Evolutionary conservation across 805 yeast genomes (phyloP), one percentile per base, ranked within the genome.

Genomic region (Lachancea sp.): DNA sequence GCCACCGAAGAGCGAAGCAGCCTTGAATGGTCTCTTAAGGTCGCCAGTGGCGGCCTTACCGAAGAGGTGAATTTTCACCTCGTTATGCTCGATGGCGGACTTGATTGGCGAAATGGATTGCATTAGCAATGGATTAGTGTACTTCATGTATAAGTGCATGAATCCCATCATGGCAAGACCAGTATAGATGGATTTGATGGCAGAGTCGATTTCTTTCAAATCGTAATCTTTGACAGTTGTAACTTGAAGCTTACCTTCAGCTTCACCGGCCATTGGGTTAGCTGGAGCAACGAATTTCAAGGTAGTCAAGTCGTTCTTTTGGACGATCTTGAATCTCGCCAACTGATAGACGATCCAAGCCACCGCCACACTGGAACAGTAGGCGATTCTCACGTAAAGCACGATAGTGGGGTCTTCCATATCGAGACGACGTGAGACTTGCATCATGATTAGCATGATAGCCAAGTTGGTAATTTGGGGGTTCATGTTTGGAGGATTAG

Each of bases 121-220:
- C 88, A 90, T 83, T 52, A 92, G 79, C 62, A 92, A 76, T 45
- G 98, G 98, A 69, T 92, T 88, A 65, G 97, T 88, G 75, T 87
- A 92, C 68, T 87, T 83, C 94, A 92, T 78, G 78, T 90, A 90
- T 47, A 92, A 60, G 68, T 92, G 98, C 97, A 90, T 89, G 80
- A 90, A 84, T 19, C 83, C 95, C 89, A 92, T 89, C 95, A 92
- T 87, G 56, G 95, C 96, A 53, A 89, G 61, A 49, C 94, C 83
- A 48, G 94, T 84, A 73, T 82, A 80, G 51, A 87, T 76, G 49
- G 94, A 78, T 68, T 84, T 87, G 65, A 89, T 74, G 45, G 87
- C 80, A 38, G 77, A 46, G 64, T 84, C 79, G 47, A 90, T 75
- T 70, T 90, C 96, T 60, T 79, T 74, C 63, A 89, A 75, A 67